These are phyloP conservation scores for Xylaria scruposa DNA, from an alignment of 495 filamentous ascomycete species.

Conservation along the genomic window DNA sequence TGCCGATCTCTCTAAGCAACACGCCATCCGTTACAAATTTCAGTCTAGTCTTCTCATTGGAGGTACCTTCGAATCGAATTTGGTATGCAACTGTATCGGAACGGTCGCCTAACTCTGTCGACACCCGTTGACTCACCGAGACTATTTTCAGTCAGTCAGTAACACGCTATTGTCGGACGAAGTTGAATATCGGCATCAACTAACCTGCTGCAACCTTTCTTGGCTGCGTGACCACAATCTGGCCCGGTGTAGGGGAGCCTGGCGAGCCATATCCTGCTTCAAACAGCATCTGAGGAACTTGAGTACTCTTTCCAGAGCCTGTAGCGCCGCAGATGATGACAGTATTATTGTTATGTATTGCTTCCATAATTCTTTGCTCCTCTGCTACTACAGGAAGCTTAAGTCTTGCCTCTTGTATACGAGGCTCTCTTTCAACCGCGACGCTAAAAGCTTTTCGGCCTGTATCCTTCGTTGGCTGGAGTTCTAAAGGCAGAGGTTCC, in stretches of 20 bases:
- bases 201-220: conserved; percentile 66
- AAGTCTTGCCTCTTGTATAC: conserved; percentile 79
- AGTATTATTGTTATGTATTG: conserved; percentile 83
- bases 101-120: conserved; percentile 77
- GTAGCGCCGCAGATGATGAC: conserved; percentile 96
- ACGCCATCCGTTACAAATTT: conserved; percentile 99
- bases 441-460: conserved; percentile 80
- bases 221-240: conserved; percentile 95
- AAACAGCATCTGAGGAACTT: conserved; percentile 93
- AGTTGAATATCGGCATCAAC: not conserved
- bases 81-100: conserved; percentile 83
- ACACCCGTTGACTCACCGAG: conserved; percentile 63
- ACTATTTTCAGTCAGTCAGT: conserved; percentile 79
- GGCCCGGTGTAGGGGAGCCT: conserved; percentile 78
- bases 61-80: conserved; percentile 90
- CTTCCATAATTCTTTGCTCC: conserved; percentile 98
- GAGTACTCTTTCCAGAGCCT: conserved; percentile 96
- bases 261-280: conserved; percentile 90
- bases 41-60: conserved; percentile 82
- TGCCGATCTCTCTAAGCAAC: conserved; percentile 84
- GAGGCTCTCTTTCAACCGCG: conserved; percentile 68
- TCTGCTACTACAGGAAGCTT: conserved; percentile 89
- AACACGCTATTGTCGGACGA: not conserved
- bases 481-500: conserved; percentile 78
- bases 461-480: conserved; percentile 67